A percentile compares a stretch with the other conserved stretches of the same genome.
Evolutionary conservation across 345 rosid genomes (phyloP).

Genomic region (Clausena lansium): DNA sequence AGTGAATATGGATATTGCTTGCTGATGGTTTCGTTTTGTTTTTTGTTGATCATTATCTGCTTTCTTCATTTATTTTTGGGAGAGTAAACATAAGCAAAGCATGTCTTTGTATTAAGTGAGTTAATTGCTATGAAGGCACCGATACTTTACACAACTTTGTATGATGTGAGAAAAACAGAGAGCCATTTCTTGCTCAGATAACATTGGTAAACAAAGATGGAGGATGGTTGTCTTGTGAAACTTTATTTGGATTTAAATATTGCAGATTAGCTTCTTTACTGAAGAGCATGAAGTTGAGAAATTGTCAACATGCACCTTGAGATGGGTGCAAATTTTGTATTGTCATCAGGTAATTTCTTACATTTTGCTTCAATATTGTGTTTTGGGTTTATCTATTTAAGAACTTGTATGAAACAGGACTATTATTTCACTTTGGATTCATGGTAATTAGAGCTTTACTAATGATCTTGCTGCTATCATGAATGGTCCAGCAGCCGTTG

Average conservation of each 20-base stretch:
- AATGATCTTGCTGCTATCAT: neutral
- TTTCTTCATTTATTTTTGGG: neutral
- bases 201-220: neutral
- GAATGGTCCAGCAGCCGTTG: neutral
- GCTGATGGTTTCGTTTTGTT: neutral
- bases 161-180: neutral
- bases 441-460: neutral
- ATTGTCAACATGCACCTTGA: neutral
- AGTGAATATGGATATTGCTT: neutral
- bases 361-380: neutral
- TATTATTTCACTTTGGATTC: neutral
- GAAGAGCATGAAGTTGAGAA: constrained; percentile 10
- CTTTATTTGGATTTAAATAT: neutral
- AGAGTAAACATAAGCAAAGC: neutral
- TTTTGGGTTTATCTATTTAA: neutral
- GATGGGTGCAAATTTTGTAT: neutral
- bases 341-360: neutral
- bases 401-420: neutral
- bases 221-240: neutral
- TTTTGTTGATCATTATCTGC: neutral
- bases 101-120: neutral
- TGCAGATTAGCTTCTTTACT: neutral
- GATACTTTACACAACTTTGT: neutral
- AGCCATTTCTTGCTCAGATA: neutral
- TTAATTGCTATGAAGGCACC: neutral